Evolutionary conservation across 257 asterid species (phyloP).

Genomic region (Nyctanthes arbortristis): DNA sequence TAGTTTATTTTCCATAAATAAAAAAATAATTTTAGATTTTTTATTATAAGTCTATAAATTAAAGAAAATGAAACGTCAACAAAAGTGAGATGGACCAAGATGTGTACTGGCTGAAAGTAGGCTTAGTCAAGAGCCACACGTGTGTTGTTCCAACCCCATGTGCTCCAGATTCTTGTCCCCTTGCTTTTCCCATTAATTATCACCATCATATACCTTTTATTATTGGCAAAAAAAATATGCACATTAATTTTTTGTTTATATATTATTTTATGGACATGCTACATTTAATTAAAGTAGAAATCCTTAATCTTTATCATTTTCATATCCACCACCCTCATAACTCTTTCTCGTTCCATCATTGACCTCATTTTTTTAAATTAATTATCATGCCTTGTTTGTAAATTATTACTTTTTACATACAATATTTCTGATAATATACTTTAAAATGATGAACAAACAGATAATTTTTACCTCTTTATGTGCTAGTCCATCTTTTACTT

Average conservation of each 20-base stretch:
- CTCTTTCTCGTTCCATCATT: too few species aligned
- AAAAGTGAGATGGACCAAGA: conserved; percentile 12
- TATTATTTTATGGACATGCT: too few species aligned
- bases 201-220: conserved; percentile 6
- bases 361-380: background rate
- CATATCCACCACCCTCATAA: too few species aligned
- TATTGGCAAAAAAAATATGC: background rate
- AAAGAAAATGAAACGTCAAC: background rate
- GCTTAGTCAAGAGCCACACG: conserved; percentile 23
- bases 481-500: too few species aligned
- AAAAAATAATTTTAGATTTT: too few species aligned
- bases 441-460: background rate
- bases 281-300: too few species aligned
- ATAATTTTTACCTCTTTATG: conserved; percentile 1
- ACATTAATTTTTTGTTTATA: too few species aligned
- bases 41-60: conserved; percentile 8
- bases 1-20: too few species aligned
- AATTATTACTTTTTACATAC: background rate
- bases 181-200: background rate
- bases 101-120: conserved; percentile 5
- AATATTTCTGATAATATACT: background rate
- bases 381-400: background rate
- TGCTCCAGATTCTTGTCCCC: conserved; percentile 18
- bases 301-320: too few species aligned
- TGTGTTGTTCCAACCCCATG: conserved; percentile 26